Evolutionary conservation across 495 filamentous ascomycete genomes (phyloP), one percentile per base, ranked within the genome.

Genomic region (Parachaetomium inaequale): DNA sequence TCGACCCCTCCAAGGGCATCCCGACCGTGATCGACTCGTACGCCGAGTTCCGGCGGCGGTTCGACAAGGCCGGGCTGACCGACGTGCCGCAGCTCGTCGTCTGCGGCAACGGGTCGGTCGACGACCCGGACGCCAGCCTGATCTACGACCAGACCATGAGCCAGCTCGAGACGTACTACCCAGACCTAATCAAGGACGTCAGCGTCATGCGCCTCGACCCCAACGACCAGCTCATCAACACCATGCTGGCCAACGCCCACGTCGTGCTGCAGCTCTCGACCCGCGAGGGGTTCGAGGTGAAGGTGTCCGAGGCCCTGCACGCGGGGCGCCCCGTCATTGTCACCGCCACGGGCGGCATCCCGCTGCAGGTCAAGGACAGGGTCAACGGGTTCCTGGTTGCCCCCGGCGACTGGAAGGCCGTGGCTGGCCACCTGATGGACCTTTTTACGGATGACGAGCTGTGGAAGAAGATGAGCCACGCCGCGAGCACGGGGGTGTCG

Each of bases 1-100:
- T 96, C 69, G 91, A 96, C 63, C 92, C 91, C 0, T 84, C 89
- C 42, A 95, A 95, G 75, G 91, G 91, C 28, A 92, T 94, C 50
- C 84, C 86, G 1, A 89, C 91, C 52, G 89, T 93, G 3, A 78
- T 95, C 55, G 84, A 89, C 53, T 84, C 89, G 10, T 96, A 92
- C 63, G 85, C 85, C 11, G 86, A 89, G 67, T 87, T 95, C 70
- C 81, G 88, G 51, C 78, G 78, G 34, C 81, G 81, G 4, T 81
- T 90, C 46, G 68, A 78, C 29, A 74, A 77, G 49, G 73, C 77
- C 3, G 63, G 66, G 14, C 60, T 78, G 25, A 71, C 74, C 12
- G 73, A 77, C 17, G 80, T 85, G 1, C 92, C 90, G 0, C 92
- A 94, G 69, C 81, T 95, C 6, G 74, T 93, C 26, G 85, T 94